phyloP scores from a whole-genome alignment of 768 basidiomycete species.

The Podaxis rugospora region DNA sequence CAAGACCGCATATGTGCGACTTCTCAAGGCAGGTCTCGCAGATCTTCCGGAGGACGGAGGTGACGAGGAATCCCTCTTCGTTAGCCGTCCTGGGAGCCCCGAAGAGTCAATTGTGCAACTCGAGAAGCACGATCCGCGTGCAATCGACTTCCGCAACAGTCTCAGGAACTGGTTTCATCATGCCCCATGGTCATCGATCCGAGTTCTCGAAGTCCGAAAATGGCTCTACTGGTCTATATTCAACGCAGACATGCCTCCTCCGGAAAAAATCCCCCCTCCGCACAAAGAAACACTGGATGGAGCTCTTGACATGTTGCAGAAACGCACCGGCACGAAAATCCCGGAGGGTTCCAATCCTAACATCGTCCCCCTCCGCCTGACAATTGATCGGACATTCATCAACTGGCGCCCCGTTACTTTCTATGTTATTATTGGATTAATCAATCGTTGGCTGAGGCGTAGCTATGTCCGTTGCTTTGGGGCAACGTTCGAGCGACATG shows the following conservation, averaged over 20 bases:
- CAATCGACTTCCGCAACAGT: constrained; percentile 66
- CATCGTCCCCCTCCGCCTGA: constrained; percentile 59
- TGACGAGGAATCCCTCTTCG: constrained; percentile 50
- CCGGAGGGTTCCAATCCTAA: constrained; percentile 54
- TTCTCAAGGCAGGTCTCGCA: constrained; percentile 64
- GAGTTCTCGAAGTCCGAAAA: constrained; percentile 52
- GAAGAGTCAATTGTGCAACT: constrained; percentile 55
- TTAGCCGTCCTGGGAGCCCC: constrained; percentile 53
- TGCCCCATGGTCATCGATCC: constrained; percentile 70
- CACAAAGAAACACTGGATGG: constrained; percentile 53
- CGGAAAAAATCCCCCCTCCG: constrained; percentile 38
- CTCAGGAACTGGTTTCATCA: constrained; percentile 77
- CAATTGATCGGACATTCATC: constrained; percentile 73
- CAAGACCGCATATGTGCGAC: constrained; percentile 52
- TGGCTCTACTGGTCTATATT: constrained; percentile 89
- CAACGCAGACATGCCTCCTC: constrained; percentile 55
- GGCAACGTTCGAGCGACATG: constrained; percentile 41
- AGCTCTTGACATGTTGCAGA: constrained; percentile 60
- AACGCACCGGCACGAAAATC: constrained; percentile 62
- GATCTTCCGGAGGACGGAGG: constrained; percentile 44
- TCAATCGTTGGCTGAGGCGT: constrained; percentile 45
- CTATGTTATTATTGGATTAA: constrained; percentile 47
- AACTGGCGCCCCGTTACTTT: constrained; percentile 62
- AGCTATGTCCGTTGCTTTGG: constrained; percentile 39
- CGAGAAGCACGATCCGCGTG: constrained; percentile 62